phyloP scores from a whole-genome alignment of 148 eudicot genomes.

The Vaccinium corymbosum region DNA sequence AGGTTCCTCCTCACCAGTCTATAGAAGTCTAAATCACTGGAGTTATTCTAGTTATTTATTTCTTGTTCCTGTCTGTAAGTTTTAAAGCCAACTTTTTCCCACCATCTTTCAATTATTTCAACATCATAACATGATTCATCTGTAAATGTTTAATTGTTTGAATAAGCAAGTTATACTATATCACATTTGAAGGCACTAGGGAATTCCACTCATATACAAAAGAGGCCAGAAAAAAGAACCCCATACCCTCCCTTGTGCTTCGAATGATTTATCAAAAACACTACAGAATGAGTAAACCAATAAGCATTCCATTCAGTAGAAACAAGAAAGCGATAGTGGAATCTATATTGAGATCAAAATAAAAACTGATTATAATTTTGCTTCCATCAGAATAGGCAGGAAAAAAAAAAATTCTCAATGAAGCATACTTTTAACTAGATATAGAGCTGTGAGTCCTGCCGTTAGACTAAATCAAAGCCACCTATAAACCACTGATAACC shows the following conservation, averaged over 20 bases:
- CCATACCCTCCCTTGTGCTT: background rate
- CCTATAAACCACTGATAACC: background rate
- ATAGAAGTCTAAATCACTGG: background rate
- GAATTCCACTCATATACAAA: background rate
- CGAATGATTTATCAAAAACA: background rate
- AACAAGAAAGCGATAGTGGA: background rate
- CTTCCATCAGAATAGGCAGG: background rate
- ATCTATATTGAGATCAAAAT: background rate
- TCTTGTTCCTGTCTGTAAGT: background rate
- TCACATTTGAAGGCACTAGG: background rate
- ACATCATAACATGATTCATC: background rate
- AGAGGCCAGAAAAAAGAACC: background rate
- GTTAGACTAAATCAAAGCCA: background rate
- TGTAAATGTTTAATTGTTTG: background rate
- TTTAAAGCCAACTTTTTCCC: background rate
- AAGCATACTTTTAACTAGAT: background rate
- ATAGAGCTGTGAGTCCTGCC: background rate
- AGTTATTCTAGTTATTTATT: background rate
- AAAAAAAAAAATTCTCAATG: background rate
- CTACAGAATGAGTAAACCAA: background rate
- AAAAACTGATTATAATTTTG: background rate
- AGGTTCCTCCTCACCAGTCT: background rate
- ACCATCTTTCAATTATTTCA: background rate
- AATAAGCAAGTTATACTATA: background rate
- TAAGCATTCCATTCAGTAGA: background rate